Conservation (phyloP, 1,284 basidiomycete species). For the Ceratobasidium sp. region DNA sequence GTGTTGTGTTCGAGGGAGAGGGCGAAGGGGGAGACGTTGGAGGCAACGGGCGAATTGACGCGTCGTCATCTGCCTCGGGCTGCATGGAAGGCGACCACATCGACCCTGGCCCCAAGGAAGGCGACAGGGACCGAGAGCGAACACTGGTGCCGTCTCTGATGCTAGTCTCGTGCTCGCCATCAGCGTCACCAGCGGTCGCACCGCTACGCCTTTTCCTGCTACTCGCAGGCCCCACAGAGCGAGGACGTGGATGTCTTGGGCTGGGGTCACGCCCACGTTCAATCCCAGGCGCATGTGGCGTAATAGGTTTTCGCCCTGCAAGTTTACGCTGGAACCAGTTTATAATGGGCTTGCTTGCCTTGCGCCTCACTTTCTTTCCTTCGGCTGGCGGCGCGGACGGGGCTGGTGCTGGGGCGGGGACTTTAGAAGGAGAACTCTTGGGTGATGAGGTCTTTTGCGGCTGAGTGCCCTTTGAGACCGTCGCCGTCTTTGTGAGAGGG, state of each 20-base stretch:
- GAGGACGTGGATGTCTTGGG: constrained; percentile 49
- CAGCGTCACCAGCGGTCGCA: constrained; percentile 44
- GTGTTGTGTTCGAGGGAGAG: constrained; percentile 77
- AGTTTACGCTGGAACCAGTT: constrained; percentile 93
- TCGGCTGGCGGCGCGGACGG: constrained; percentile 5
- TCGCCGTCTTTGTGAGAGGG: constrained; percentile 28
- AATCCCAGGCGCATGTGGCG: constrained; percentile 20
- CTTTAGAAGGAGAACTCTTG: constrained; percentile 29
- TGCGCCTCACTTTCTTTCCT: constrained; percentile 44
- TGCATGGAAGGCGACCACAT: constrained; percentile 78
- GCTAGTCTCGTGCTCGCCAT: constrained; percentile 54
- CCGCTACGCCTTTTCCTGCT: constrained; percentile 49
- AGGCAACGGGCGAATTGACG: constrained; percentile 84
- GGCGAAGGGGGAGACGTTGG: constrained; percentile 87
- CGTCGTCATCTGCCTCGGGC: constrained; percentile 87
- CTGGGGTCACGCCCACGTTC: constrained; percentile 48
- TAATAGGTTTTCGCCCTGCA: constrained; percentile 57
- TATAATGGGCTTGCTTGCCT: constrained; percentile 80
- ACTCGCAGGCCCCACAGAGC: constrained; percentile 48
- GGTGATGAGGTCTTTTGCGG: constrained; percentile 21
- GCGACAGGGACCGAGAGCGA: constrained; percentile 50
- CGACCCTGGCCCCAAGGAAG: constrained; percentile 56
- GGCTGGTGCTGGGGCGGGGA: constrained; percentile 6
- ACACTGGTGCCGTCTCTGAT: constrained; percentile 46
- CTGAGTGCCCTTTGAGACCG: constrained; percentile 37